phyloP scores from a whole-genome alignment of 2,329 filamentous ascomycete genomes.

The Colletotrichum trifolii region DNA sequence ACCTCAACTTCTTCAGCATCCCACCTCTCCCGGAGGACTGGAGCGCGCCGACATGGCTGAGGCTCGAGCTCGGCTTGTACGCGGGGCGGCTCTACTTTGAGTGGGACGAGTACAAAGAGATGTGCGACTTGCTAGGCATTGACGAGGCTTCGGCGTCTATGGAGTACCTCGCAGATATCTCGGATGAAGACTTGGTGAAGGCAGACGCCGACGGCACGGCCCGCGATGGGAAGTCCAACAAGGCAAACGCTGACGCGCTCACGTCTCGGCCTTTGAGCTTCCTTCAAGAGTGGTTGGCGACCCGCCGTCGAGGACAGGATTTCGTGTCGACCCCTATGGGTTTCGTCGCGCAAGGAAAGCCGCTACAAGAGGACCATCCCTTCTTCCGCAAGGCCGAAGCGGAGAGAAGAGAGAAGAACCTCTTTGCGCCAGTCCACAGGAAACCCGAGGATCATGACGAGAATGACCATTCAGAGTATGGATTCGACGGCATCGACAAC shows the following conservation, averaged over 20 bases:
- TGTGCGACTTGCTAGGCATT: conserved; percentile 49
- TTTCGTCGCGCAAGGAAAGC: conserved; percentile 63
- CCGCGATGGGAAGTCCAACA: conserved; percentile 9
- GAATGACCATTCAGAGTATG: conserved; percentile 8
- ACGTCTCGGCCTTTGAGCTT: conserved; percentile 55
- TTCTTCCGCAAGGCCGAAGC: conserved; percentile 57
- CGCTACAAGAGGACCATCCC: conserved; percentile 57
- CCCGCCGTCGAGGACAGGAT: conserved; percentile 66
- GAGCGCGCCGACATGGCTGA: conserved; percentile 62
- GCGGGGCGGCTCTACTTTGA: conserved; percentile 70
- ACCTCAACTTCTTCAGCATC: conserved; percentile 62
- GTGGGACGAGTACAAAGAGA: conserved; percentile 54
- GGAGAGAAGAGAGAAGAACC: conserved; percentile 32
- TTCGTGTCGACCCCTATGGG: conserved; percentile 70
- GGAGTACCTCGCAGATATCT: conserved; percentile 12
- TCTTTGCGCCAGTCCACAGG: conserved; percentile 10
- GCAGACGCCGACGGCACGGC: not conserved
- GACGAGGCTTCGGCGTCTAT: conserved; percentile 20
- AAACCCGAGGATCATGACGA: not conserved
- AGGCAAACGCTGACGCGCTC: conserved; percentile 30
- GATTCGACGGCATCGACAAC: conserved; percentile 26
- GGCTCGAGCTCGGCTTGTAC: conserved; percentile 69
- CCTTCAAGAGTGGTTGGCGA: conserved; percentile 66
- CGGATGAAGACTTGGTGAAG: conserved; percentile 6
- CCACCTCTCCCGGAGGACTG: conserved; percentile 56